Evolutionary conservation across 2,329 filamentous ascomycete species (phyloP).

Genomic region (Exutisphaerella laricina): DNA sequence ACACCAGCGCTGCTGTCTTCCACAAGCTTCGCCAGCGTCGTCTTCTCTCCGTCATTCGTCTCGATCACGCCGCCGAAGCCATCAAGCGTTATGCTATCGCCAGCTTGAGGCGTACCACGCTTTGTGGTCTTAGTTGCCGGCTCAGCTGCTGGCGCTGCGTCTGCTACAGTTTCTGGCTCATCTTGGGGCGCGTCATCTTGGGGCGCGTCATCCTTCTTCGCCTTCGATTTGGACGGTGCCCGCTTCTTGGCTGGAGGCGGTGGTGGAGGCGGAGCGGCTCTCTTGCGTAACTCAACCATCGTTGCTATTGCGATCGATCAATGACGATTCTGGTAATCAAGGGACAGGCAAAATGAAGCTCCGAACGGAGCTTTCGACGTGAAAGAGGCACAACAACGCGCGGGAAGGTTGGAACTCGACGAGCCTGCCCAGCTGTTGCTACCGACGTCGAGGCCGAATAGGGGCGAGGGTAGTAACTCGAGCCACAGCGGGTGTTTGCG

Average conservation of each 20-base stretch:
- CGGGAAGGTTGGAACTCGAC: neutral
- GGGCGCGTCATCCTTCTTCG: constrained; percentile 24
- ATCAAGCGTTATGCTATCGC: constrained; percentile 50
- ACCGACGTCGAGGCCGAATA: constrained; percentile 4
- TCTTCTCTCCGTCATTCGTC: constrained; percentile 77
- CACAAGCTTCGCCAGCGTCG: constrained; percentile 72
- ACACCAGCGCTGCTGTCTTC: constrained; percentile 79
- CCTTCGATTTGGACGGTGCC: constrained; percentile 34
- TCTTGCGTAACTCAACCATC: constrained; percentile 59
- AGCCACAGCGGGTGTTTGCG: constrained; percentile 5
- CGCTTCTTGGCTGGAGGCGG: constrained; percentile 44
- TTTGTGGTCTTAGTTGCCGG: constrained; percentile 13
- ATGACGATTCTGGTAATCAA: neutral
- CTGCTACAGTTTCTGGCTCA: constrained; percentile 29
- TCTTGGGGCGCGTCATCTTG: constrained; percentile 32
- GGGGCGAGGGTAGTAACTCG: constrained; percentile 7
- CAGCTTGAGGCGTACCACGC: constrained; percentile 33
- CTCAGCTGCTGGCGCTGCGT: constrained; percentile 29
- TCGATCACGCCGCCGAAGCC: constrained; percentile 65
- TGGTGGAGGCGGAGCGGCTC: constrained; percentile 51
- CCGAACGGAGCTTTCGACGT: no score
- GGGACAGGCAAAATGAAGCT: neutral
- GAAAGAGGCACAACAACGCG: neutral
- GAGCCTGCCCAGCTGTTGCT: constrained; percentile 4
- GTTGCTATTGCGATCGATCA: neutral